phyloP scores from a whole-genome alignment of 148 eudicot species.

The Limonium bicolor region DNA sequence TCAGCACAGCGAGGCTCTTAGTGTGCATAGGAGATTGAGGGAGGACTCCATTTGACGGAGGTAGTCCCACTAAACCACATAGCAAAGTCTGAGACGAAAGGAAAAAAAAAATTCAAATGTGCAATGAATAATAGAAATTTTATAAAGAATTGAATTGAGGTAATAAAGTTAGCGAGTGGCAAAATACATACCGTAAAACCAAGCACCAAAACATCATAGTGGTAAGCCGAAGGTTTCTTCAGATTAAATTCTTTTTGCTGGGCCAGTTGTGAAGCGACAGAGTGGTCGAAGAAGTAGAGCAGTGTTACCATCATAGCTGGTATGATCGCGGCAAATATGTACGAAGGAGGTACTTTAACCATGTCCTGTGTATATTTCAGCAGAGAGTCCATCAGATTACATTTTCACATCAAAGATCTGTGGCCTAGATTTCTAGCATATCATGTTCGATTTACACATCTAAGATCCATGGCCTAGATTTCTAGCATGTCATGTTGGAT shows the following conservation, averaged over 20 bases:
- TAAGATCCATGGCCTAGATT: neutral
- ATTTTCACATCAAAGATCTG: too few species aligned
- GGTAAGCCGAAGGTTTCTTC: slow-evolving; percentile 32
- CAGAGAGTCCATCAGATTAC: too few species aligned
- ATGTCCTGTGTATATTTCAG: slow-evolving; percentile 21
- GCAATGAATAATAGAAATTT: too few species aligned
- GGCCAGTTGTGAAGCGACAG: slow-evolving; percentile 35
- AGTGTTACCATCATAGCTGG: slow-evolving; percentile 35
- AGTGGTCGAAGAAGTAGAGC: slow-evolving; percentile 32
- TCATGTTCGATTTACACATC: neutral
- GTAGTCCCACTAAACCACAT: slow-evolving; percentile 79
- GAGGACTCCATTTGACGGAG: slow-evolving; percentile 92
- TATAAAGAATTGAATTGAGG: neutral
- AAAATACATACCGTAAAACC: slow-evolving; percentile 57
- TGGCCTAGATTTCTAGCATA: neutral
- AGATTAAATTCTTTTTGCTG: slow-evolving; percentile 39
- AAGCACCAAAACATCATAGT: slow-evolving; percentile 47
- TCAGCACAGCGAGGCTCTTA: slow-evolving; percentile 66
- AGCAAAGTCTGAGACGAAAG: slow-evolving; percentile 36
- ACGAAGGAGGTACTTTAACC: slow-evolving; percentile 19
- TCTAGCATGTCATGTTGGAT: neutral
- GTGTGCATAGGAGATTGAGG: slow-evolving; percentile 98
- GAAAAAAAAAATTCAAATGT: neutral
- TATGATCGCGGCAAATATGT: slow-evolving; percentile 28
- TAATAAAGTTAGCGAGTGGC: neutral